Evolutionary conservation across 2,329 filamentous ascomycete species (phyloP), one percentile per base, ranked within the genome.

Genomic region (Aspergillus fischeri): DNA sequence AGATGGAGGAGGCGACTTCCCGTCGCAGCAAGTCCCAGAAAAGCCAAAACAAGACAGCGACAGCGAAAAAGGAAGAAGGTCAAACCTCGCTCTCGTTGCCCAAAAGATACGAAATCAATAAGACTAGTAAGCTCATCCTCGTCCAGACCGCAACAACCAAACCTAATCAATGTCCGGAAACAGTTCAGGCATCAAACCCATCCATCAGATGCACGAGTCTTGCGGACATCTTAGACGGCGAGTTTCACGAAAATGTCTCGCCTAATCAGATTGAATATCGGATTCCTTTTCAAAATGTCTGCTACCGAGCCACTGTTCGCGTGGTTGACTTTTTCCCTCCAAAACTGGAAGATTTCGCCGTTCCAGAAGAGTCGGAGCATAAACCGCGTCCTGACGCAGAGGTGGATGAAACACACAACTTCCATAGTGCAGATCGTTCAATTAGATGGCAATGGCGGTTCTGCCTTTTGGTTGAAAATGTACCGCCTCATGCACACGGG

Each of bases 401-500:
- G 49, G 70, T 71, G 7, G 66, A 66, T 42, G 67, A 71, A 4
- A 71, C 71, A 17, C 55, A 59, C 11, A 25, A 5, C 6, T 53
- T 61, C n/a, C 54, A 59, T 10, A 17, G 11, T 47, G 3, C 44
- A 7, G 24, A 7, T 27, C 58, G 55, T 9, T 55, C 60, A 28
- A 64, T 50, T 28, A 67, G 71, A 7, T 96, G 91, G 89, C 86
- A 94, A 71, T 97, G 92, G 92, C 82, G 84, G 14, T 97, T 97
- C 73, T 84, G 83, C 24, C 80, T 97, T 25, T 80, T 89, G 11
- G 83, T 97, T 1, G 89, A 96, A 72, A 90, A 92, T 62, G 86
- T 83, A 0, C 71, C 75, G 32, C 68, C 75, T 4, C 70, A 65
- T 47, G 61, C 64, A 32, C 66, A 68, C 55, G 63, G 67, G n/a